Percentiles rank a stretch among this genome's conserved stretches.
phyloP scores from a whole-genome alignment of 495 filamentous ascomycete genomes.

The Lineolata rhizophorae region DNA sequence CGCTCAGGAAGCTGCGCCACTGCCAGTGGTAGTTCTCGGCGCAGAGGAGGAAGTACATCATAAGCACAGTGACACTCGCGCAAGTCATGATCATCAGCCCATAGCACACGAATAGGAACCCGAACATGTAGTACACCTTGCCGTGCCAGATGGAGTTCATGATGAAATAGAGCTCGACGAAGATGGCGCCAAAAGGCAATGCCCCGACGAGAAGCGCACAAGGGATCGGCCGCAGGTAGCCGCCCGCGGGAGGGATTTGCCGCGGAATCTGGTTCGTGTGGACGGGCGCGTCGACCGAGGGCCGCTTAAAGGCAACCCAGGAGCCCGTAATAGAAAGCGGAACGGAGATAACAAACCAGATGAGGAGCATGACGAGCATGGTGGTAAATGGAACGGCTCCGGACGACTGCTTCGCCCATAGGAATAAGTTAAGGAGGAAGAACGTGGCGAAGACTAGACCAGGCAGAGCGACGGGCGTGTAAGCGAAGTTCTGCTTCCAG shows the following conservation, averaged over 20 bases:
- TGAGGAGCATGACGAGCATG: slow-evolving; percentile 77
- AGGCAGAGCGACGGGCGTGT: slow-evolving; percentile 72
- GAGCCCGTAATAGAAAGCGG: slow-evolving; percentile 76
- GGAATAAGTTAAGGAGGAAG: slow-evolving; percentile 88
- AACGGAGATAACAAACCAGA: slow-evolving; percentile 93
- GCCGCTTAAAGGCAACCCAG: slow-evolving; percentile 71
- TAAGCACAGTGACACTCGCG: slow-evolving; percentile 72
- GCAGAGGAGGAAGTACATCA: slow-evolving; percentile 89
- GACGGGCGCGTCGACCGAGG: slow-evolving; percentile 51
- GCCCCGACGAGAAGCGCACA: slow-evolving; percentile 79
- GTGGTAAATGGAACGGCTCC: slow-evolving; percentile 92
- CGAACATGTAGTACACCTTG: slow-evolving; percentile 99
- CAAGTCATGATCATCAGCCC: slow-evolving; percentile 93
- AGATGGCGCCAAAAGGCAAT: slow-evolving; percentile 86
- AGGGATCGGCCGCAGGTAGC: slow-evolving; percentile 64
- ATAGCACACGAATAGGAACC: slow-evolving; percentile 94
- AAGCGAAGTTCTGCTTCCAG: slow-evolving; percentile 82
- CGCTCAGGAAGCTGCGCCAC: slow-evolving; percentile 78
- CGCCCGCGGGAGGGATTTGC: slow-evolving; percentile 68
- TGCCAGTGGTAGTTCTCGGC: slow-evolving; percentile 98
- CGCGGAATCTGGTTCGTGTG: slow-evolving; percentile 95
- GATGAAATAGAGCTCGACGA: slow-evolving; percentile 95
- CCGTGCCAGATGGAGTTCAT: slow-evolving; percentile 94
- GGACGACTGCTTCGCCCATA: slow-evolving; percentile 75
- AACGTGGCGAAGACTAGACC: slow-evolving; percentile 71